Percentiles rank a stretch among this genome's conserved stretches.
Evolutionary conservation across 1,284 basidiomycete species (phyloP).

Genomic region (Sporisorium exsertum): DNA sequence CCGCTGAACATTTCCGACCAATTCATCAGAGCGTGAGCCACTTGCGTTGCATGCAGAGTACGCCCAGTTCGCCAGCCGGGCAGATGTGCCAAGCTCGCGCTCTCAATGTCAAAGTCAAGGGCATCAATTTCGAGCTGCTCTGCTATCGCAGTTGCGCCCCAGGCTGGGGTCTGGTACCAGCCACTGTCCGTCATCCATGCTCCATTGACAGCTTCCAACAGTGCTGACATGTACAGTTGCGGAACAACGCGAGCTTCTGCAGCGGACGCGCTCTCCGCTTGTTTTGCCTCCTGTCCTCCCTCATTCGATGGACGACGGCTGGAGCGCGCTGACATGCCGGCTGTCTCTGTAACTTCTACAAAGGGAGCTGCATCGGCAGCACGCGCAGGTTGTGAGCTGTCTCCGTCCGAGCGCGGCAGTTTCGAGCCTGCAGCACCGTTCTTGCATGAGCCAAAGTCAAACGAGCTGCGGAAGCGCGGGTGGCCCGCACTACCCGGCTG

Average conservation of each 20-base stretch:
- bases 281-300: not conserved
- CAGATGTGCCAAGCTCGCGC: slow-evolving; percentile 18
- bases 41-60: slow-evolving; percentile 26
- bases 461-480: slow-evolving; percentile 33
- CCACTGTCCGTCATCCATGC: slow-evolving; percentile 47
- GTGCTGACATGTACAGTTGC: slow-evolving; percentile 35
- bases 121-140: slow-evolving; percentile 30
- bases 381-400: not conserved
- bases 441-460: slow-evolving; percentile 22
- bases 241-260: slow-evolving; percentile 25
- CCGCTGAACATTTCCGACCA: slow-evolving; percentile 49
- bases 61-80: slow-evolving; percentile 39
- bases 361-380: not conserved
- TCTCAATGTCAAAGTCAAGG: slow-evolving; percentile 20
- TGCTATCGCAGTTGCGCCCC: slow-evolving; percentile 23
- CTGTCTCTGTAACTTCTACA: slow-evolving; percentile 12
- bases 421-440: not conserved
- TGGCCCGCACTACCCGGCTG: not conserved
- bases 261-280: not conserved
- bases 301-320: slow-evolving; percentile 20
- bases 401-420: not conserved
- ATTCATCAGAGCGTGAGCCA: slow-evolving; percentile 46
- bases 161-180: slow-evolving; percentile 31
- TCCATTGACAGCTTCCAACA: slow-evolving; percentile 38
- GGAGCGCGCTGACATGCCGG: slow-evolving; percentile 9